Evolutionary conservation across 2,329 filamentous ascomycete genomes (phyloP).

Genomic region (Diaporthe ampelina): DNA sequence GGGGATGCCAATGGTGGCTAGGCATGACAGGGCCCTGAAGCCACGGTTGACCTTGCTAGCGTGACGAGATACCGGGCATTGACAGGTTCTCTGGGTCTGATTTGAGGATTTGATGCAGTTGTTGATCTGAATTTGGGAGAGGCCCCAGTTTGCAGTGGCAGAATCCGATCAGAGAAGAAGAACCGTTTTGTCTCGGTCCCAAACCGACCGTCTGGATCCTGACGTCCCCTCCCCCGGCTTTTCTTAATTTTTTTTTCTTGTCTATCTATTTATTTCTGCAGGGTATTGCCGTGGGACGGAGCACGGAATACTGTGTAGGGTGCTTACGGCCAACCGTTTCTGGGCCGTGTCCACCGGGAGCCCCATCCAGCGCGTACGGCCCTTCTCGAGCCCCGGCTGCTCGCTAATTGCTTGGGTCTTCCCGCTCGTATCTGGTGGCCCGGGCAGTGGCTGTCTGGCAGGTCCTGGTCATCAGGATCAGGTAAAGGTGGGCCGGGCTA

Average conservation of each 20-base stretch:
- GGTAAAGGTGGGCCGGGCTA: constrained; percentile 1
- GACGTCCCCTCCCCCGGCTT: no score
- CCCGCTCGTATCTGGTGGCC: no score
- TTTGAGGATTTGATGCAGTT: background rate
- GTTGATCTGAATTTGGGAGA: constrained; percentile 20
- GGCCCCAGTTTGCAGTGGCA: background rate
- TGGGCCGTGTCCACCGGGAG: background rate
- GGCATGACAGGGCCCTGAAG: background rate
- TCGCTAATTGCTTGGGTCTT: background rate
- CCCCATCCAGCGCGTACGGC: background rate
- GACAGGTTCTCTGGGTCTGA: constrained; percentile 26
- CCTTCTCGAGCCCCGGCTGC: background rate
- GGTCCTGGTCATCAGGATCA: background rate
- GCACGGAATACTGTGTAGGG: background rate
- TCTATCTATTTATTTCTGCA: no score
- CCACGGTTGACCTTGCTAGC: constrained; percentile 28
- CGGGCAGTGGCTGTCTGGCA: no score
- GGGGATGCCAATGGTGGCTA: background rate
- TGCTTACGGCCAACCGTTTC: background rate
- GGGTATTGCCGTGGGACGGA: background rate
- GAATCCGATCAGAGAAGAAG: background rate
- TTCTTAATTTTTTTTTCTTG: background rate
- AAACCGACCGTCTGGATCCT: constrained; percentile 27
- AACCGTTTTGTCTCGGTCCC: constrained; percentile 12
- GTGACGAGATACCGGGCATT: background rate